Base-by-base conservation (phyloP, 768 basidiomycete genomes). In the Psilocybe tampanensis region DNA sequence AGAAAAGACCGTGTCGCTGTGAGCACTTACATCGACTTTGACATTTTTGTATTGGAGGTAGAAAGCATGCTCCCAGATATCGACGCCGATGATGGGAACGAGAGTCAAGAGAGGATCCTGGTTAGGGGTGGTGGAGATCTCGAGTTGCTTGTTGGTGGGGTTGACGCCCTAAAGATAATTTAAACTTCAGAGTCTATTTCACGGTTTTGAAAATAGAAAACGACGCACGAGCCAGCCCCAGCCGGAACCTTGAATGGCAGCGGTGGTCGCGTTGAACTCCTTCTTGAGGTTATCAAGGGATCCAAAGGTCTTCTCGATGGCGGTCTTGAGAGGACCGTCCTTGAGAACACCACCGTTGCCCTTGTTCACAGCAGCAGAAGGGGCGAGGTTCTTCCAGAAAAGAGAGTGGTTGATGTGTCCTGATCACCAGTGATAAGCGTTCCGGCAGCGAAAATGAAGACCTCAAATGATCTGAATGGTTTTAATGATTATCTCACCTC, bases 41-140 rank as follows among this genome's bases (percentile, higher is more conserved):
- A 94, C 93, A 75, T 96, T 97, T 74, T 90, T 84, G 78, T 98
- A 98, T 72, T 98, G 94, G 65, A 96, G 84, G 78, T 96, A 98
- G 80, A 94, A 94, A 51, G 94, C 92, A 68, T 95, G 94, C 76
- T 96, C 94, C 94, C 94, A 96, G 68, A 95, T 86, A 62, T 95
- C 94, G 64, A 97, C 88, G 43, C 94, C 94, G 64, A 95, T 90
- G 76, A 97, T 82, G 53, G 94, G 92, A 53, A 84, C 74, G 68
- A 86, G 88, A 44, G 75, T 71, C 62, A 93, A 74, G 48, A 95
- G 82, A 57, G 95, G 95, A 70, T 98, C 95, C 79, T 99, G 97
- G 84, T 99, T 98, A 5, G 94, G 72, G 29, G 97, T 98, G 42
- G 97, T 95, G 49, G 84, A 76, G 63, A 97, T 84, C 79, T 96